Evolutionary conservation across 768 basidiomycete genomes (phyloP).

Genomic region (Pisolithus marmoratus): DNA sequence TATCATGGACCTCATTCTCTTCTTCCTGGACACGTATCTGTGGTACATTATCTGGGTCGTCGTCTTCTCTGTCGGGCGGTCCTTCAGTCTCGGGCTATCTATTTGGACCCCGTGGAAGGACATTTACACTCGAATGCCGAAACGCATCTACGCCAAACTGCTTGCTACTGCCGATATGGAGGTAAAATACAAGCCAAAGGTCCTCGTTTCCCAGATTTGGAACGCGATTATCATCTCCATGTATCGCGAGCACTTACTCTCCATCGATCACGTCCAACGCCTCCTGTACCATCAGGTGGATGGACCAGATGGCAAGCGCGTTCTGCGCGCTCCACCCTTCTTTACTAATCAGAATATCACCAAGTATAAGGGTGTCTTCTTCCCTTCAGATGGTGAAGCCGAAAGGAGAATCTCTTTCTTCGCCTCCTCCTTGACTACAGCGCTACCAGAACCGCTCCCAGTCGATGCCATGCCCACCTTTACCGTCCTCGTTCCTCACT

Average conservation of each 20-base stretch:
- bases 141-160: constrained; percentile 96
- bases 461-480: constrained; percentile 99
- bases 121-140: constrained; percentile 91
- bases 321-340: constrained; percentile 94
- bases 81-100: constrained; percentile 88
- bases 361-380: constrained; percentile 75
- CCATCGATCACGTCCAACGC: constrained; percentile 97
- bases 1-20: constrained; percentile 94
- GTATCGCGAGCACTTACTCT: constrained; percentile 97
- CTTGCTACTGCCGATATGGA: constrained; percentile 97
- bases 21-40: constrained; percentile 99
- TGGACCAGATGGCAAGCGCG: constrained; percentile 80
- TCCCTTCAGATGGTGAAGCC: constrained; percentile 91
- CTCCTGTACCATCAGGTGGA: constrained; percentile 97
- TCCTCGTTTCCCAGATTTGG: constrained; percentile 98
- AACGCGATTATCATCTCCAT: constrained; percentile 99
- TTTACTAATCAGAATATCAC: constrained; percentile 87
- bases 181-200: constrained; percentile 99
- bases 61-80: constrained; percentile 85
- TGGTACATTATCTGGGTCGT: constrained; percentile 99
- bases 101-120: constrained; percentile 99
- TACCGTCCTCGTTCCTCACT: constrained; percentile 98
- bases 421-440: constrained; percentile 93
- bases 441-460: constrained; percentile 90
- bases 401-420: constrained; percentile 99